phyloP scores from a whole-genome alignment of 495 filamentous ascomycete species.

The Penicillium silybi region DNA sequence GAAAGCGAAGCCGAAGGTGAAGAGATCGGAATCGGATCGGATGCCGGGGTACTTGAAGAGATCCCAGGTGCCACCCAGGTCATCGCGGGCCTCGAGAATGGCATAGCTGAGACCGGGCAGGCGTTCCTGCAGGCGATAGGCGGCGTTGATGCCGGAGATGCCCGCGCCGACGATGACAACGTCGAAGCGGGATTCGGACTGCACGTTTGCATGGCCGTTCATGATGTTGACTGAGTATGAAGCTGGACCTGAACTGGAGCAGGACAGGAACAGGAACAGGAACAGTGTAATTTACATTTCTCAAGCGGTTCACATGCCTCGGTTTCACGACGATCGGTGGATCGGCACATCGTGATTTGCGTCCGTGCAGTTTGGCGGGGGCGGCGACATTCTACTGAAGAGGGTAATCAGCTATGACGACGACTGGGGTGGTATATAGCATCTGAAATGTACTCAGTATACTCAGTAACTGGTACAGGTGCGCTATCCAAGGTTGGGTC shows the following conservation, averaged over 20 bases:
- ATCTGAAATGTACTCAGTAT: background rate
- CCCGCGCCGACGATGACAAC: constrained; percentile 70
- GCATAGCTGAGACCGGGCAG: constrained; percentile 51
- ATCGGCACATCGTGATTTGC: background rate
- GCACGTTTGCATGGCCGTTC: constrained; percentile 23
- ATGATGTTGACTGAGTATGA: constrained; percentile 11
- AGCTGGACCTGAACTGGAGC: background rate
- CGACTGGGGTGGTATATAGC: background rate
- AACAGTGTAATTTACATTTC: background rate
- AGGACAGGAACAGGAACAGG: background rate
- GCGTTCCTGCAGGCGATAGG: constrained; percentile 61
- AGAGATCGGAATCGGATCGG: constrained; percentile 64
- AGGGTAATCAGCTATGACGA: background rate
- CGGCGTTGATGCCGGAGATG: constrained; percentile 72
- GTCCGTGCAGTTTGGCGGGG: constrained; percentile 1
- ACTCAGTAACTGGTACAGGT: too few species aligned
- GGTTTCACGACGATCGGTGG: constrained; percentile 15
- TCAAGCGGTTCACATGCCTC: constrained; percentile 28
- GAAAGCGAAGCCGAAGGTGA: constrained; percentile 66
- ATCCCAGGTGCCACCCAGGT: constrained; percentile 68
- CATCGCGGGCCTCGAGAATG: constrained; percentile 58
- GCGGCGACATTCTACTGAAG: background rate
- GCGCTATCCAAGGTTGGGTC: too few species aligned
- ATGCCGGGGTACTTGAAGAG: constrained; percentile 69
- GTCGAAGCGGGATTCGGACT: constrained; percentile 41